A percentile compares a stretch with the other conserved stretches of the same genome.
Conservation (phyloP, 1,139 yeast species). For the Kodamaea arcana region DNA sequence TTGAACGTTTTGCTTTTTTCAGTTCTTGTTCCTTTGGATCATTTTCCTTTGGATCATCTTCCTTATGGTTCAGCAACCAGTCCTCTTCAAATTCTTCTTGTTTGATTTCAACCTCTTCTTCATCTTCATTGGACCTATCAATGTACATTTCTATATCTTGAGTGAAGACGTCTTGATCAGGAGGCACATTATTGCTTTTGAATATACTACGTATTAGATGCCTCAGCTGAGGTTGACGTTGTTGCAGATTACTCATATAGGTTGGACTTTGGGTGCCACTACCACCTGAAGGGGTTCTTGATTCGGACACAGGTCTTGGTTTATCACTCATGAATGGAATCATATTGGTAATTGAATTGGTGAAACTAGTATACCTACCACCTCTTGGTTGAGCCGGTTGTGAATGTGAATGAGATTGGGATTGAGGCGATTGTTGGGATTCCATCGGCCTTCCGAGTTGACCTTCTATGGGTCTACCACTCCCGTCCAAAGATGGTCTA, state of each 20-base stretch:
- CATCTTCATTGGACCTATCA: conserved; percentile 5
- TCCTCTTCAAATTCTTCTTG: conserved; percentile 10
- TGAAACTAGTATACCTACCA: conserved; percentile 33
- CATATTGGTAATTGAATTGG: conserved; percentile 38
- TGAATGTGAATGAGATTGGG: conserved; percentile 11
- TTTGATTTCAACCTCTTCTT: neutral
- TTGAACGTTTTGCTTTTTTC: conserved; percentile 31
- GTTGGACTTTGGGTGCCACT: conserved; percentile 17
- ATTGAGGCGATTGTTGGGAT: conserved; percentile 16
- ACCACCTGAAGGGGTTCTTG: conserved; percentile 13
- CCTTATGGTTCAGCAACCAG: conserved; percentile 11
- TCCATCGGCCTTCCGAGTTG: conserved; percentile 3
- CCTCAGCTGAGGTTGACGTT: conserved; percentile 22
- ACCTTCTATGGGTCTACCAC: too few species aligned
- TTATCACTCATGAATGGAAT: conserved; percentile 45
- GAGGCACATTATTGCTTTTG: conserved; percentile 20
- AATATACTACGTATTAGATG: conserved; percentile 43
- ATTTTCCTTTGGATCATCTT: conserved; percentile 15
- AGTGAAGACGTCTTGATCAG: conserved; percentile 3
- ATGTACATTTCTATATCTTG: conserved; percentile 2
- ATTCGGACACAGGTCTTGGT: conserved; percentile 15
- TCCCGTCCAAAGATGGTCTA: neutral
- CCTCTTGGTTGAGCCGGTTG: conserved; percentile 9
- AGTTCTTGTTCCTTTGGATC: conserved; percentile 16
- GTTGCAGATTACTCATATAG: conserved; percentile 4